A percentile compares a stretch with the other conserved stretches of the same genome.
Conservation (phyloP, 1,139 yeast genomes). For the Yamadazyma atlantica region DNA sequence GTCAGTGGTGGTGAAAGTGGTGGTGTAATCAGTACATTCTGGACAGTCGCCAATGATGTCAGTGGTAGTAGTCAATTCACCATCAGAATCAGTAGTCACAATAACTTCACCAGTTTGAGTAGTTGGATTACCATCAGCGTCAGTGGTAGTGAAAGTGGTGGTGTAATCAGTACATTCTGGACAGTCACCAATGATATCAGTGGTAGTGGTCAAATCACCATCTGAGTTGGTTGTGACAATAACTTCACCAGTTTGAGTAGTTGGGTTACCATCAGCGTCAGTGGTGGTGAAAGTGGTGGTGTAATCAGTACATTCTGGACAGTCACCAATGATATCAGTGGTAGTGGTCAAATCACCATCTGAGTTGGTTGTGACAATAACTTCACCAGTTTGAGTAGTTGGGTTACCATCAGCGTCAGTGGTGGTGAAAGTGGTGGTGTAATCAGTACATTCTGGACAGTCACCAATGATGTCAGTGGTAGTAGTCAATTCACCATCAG, state of each 20-base stretch:
- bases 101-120: slow-evolving; percentile 13
- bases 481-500: slow-evolving; percentile 8
- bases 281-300: slow-evolving; percentile 6
- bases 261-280: slow-evolving; percentile 3
- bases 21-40: slow-evolving; percentile 17
- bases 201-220: slow-evolving; percentile 3
- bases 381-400: slow-evolving; percentile 3
- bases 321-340: slow-evolving; percentile 2
- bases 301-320: slow-evolving; percentile 2
- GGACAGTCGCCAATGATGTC: slow-evolving; percentile 11
- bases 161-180: slow-evolving; percentile 7
- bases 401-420: slow-evolving; percentile 2
- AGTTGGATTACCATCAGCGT: slow-evolving; percentile 5
- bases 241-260: slow-evolving; percentile 10
- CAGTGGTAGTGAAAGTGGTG: slow-evolving; percentile 8
- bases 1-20: slow-evolving; percentile 16
- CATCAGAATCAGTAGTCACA: slow-evolving; percentile 14
- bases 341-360: slow-evolving; percentile 1
- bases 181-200: slow-evolving; percentile 4
- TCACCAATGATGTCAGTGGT: slow-evolving; percentile 4
- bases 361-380: slow-evolving; percentile 5
- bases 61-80: slow-evolving; percentile 14
- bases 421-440: slow-evolving; percentile 1
- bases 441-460: slow-evolving; percentile 2
- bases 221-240: slow-evolving; percentile 6